Conservation (phyloP, 352 stramenopile genomes). For the Elongisporangium undulatum region DNA sequence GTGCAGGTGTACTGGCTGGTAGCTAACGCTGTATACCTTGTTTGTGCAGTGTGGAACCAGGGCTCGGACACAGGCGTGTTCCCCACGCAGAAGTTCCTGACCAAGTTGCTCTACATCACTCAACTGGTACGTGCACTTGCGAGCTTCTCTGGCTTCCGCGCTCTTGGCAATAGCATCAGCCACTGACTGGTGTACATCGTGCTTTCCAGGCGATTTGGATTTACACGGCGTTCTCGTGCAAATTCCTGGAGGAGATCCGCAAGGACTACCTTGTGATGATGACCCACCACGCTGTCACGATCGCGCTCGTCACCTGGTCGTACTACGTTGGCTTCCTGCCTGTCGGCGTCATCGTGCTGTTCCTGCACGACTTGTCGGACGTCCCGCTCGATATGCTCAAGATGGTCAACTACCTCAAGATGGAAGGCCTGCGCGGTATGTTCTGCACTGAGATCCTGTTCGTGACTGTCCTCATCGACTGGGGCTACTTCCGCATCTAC, state of each 20-base stretch:
- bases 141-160: no score
- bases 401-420: constrained; percentile 89
- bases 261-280: constrained; percentile 91
- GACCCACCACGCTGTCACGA: constrained; percentile 86
- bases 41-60: constrained; percentile 67
- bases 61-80: constrained; percentile 67
- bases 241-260: constrained; percentile 85
- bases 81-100: constrained; percentile 74
- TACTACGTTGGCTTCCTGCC: constrained; percentile 78
- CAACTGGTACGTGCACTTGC: constrained; percentile 54
- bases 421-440: constrained; percentile 63
- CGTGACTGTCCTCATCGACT: constrained; percentile 50
- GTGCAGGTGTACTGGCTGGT: not conserved
- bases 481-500: constrained; percentile 87
- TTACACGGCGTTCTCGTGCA: constrained; percentile 87
- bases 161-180: no score
- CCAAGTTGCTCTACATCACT: constrained; percentile 79
- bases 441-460: constrained; percentile 81
- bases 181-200: not conserved
- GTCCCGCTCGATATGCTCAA: constrained; percentile 88
- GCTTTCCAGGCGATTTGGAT: constrained; percentile 76
- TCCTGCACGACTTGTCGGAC: constrained; percentile 86
- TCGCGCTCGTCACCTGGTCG: constrained; percentile 81
- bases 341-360: constrained; percentile 78
- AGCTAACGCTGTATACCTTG: constrained; percentile 1